Evolutionary conservation across 2,329 filamentous ascomycete species (phyloP).

Genomic region (Aspergillus spinulosporus): DNA sequence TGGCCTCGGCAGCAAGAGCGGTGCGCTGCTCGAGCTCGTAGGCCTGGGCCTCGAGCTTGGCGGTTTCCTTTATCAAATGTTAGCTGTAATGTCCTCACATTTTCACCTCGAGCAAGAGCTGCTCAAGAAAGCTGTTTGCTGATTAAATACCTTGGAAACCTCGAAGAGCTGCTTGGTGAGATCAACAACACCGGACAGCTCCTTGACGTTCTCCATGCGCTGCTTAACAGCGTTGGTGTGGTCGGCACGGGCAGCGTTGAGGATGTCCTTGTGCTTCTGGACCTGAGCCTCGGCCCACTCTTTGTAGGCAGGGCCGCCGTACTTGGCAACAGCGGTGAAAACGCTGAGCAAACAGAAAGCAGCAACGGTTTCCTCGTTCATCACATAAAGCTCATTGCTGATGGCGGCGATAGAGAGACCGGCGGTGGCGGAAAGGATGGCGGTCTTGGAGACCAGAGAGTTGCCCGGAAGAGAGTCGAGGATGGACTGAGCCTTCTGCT

Average conservation of each 20-base stretch:
- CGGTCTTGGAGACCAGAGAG: conserved; percentile 91
- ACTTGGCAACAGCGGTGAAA: conserved; percentile 90
- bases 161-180: conserved; percentile 96
- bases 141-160: conserved; percentile 80
- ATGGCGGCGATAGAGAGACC: conserved; percentile 91
- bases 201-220: conserved; percentile 90
- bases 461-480: conserved; percentile 90
- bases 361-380: conserved; percentile 98
- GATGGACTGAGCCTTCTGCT: conserved; percentile 95
- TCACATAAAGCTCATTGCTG: conserved; percentile 99
- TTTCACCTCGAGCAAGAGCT: not conserved
- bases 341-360: conserved; percentile 89
- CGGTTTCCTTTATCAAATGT: conserved; percentile 72
- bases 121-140: not conserved
- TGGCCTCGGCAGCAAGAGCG: conserved; percentile 87
- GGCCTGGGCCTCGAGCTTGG: conserved; percentile 89
- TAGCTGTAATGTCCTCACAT: conserved; percentile 7
- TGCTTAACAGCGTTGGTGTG: conserved; percentile 94
- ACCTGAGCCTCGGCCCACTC: conserved; percentile 89
- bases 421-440: conserved; percentile 89
- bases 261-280: conserved; percentile 89
- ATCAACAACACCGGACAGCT: conserved; percentile 91
- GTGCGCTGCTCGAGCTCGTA: conserved; percentile 98
- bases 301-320: conserved; percentile 85
- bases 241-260: conserved; percentile 90